Conservation (phyloP, 1,284 basidiomycete species). For the Cryptococcus neoformans region DNA sequence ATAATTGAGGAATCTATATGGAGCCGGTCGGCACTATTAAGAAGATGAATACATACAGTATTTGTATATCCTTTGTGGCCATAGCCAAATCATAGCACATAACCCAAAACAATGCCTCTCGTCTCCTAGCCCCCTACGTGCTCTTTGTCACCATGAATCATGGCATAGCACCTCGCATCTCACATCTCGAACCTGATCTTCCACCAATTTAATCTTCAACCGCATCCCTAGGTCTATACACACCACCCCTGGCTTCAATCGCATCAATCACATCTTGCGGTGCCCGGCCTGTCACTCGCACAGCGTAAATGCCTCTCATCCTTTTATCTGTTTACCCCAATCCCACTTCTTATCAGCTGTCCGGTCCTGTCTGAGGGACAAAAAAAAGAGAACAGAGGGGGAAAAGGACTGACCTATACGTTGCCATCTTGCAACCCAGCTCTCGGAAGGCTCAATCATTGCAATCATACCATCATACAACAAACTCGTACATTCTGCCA, state of each 20-base stretch:
- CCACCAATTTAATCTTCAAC: conserved; percentile 32
- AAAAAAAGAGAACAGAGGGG: background rate
- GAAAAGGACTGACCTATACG: conserved; percentile 65
- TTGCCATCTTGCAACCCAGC: conserved; percentile 96
- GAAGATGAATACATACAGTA: too few species aligned
- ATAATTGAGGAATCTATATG: too few species aligned
- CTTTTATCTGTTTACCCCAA: conserved; percentile 63
- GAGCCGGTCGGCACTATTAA: too few species aligned
- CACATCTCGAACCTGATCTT: too few species aligned
- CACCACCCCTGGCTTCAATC: conserved; percentile 39
- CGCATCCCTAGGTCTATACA: conserved; percentile 41
- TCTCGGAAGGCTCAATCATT: conserved; percentile 79
- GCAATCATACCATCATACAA: conserved; percentile 92
- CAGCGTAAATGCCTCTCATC: conserved; percentile 81
- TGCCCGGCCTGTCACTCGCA: conserved; percentile 77
- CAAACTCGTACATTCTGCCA: conserved; percentile 84
- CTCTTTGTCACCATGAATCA: too few species aligned
- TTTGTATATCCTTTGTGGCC: too few species aligned
- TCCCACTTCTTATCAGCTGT: background rate
- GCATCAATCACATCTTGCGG: conserved; percentile 76
- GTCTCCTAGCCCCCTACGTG: too few species aligned
- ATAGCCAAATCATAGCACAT: too few species aligned
- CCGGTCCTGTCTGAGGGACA: background rate
- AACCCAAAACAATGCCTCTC: too few species aligned
- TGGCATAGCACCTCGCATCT: too few species aligned